Base-by-base conservation (phyloP, 257 asterid genomes). In the Ocimum tenuiflorum region DNA sequence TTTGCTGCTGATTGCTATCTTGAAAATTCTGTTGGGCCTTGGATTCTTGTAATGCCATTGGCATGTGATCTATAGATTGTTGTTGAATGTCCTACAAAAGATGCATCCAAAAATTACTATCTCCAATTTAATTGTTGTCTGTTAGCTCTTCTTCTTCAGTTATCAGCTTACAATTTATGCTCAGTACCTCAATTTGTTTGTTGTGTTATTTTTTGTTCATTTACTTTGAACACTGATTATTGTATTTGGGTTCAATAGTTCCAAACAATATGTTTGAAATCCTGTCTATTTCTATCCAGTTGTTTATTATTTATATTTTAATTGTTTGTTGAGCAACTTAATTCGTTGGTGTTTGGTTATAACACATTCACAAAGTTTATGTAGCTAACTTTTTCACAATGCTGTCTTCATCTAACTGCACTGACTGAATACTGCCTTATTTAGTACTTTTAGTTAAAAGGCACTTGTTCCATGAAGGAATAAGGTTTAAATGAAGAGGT, bases 1-100 rank as follows among this genome's bases (percentile, higher is more conserved):
- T 75, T 74, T 58, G 52, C 68, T 43, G 33, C 49, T 22, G 33
- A 43, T 63, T 69, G 51, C 52, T 17, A 60, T 24, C 65, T 24
- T 45, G 19, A 15, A 36, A 35, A 2, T 12, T 6, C 17, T 10
- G 9, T 43, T 22, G 20, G 20, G 35, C 27, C 23, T 55, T 35
- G 51, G 14, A 8, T 12, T 36, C 20, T 41, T 15, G 0, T 51
- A 27, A 14, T 51, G 50, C 46, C 22, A 18, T 31, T 64, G 49
- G 36, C 57, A 19, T 19, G 70, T 50, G 49, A 65, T 65, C 50
- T 65, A 33, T 19, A 52, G 36, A 29, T 46, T 4, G 29, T 29
- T 47, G 70, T 65, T 31, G 48, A 48, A 24, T 17, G 35, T n/a
- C 38, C 68, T 9, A 38, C 17, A 19, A 12, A n/a, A 15, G 35